A percentile compares a stretch with the other conserved stretches of the same genome.
Conservation (phyloP, 495 filamentous ascomycete species). For the Geopyxis carbonaria region DNA sequence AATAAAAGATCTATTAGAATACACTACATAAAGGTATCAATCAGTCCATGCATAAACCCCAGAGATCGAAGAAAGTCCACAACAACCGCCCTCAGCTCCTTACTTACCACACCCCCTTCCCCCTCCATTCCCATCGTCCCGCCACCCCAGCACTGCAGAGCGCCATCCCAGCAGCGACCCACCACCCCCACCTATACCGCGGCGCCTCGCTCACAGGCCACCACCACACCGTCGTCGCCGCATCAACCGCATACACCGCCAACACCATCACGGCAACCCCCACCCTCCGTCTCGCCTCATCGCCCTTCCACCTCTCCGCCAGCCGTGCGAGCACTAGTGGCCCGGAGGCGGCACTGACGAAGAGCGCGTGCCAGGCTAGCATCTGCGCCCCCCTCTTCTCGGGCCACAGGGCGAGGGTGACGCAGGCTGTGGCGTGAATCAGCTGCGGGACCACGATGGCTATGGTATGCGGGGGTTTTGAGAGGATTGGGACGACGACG, state of each 20-base stretch:
- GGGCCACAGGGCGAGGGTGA: slow-evolving; percentile 1
- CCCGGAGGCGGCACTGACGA: slow-evolving; percentile 1
- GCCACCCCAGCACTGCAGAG: not conserved
- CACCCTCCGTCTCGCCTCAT: not conserved
- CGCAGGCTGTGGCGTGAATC: not conserved
- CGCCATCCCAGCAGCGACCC: not conserved
- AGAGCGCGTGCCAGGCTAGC: slow-evolving; percentile 3
- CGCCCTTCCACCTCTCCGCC: not conserved
- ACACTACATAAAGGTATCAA: too few relatives aligned
- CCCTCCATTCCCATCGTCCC: not conserved
- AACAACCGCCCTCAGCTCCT: too few relatives aligned
- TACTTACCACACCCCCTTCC: too few relatives aligned
- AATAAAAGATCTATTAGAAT: too few relatives aligned
- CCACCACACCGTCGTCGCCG: slow-evolving; percentile 1
- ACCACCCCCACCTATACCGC: slow-evolving; percentile 1
- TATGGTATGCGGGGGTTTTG: not conserved
- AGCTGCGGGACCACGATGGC: not conserved
- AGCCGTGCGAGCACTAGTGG: slow-evolving; percentile 4
- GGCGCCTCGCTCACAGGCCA: slow-evolving; percentile 4
- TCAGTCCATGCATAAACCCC: too few relatives aligned
- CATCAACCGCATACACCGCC: slow-evolving; percentile 6
- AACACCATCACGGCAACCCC: slow-evolving; percentile 4
- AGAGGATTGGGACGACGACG: not conserved
- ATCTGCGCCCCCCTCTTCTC: not conserved
- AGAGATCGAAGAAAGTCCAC: too few relatives aligned